Base-by-base conservation (phyloP, 2,329 filamentous ascomycete species). In the Fusarium euwallaceae region DNA sequence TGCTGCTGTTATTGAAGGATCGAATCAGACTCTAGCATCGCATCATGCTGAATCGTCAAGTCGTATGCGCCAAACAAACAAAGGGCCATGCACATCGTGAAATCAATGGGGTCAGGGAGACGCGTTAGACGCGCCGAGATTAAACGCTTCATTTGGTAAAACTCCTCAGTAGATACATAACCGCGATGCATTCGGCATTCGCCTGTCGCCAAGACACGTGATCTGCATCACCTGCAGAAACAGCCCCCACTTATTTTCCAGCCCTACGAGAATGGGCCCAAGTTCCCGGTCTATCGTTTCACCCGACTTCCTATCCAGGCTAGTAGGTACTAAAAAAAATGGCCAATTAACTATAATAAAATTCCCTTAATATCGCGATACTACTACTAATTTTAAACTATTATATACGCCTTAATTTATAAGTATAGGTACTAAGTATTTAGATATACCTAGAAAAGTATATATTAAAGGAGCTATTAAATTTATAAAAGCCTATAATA, bases 101-200 rank as follows among this genome's bases (percentile, higher is more conserved):
- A 61, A 37, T 45, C 63, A 69, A 24, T 67, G 56, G 32, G 69
- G 27, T 41, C 29, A 65, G 65, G 63, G 72, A 73, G 74, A 79
- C 77, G 77, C 77, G 77, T 77, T 72, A 72, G 71, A 79, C 77
- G 77, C 77, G 77, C 75, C 61, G 58, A 61, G 72, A 67, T 66
- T 67, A 75, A 67, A 64, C 48, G 45, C 48, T 63, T 58, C 32
- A 56, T 43, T 72, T 67, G 36, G 16, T 66, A 55, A 32, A 63
- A 67, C 6, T 11, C 66, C 48, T 59, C 68, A 64, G 2, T 73
- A 75, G 12, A 22, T 61, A n/a, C 16, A 27, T 62, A 10, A 62
- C n/a, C 6, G 32, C 8, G 43, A 24, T 51, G 4, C 45, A 27
- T 51, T 3, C 51, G 61, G 59, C 59, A 61, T 8, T n/a, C n/a